phyloP scores from a whole-genome alignment of 2,329 filamentous ascomycete genomes.

The Pseudopyrenochaeta lycopersici region DNA sequence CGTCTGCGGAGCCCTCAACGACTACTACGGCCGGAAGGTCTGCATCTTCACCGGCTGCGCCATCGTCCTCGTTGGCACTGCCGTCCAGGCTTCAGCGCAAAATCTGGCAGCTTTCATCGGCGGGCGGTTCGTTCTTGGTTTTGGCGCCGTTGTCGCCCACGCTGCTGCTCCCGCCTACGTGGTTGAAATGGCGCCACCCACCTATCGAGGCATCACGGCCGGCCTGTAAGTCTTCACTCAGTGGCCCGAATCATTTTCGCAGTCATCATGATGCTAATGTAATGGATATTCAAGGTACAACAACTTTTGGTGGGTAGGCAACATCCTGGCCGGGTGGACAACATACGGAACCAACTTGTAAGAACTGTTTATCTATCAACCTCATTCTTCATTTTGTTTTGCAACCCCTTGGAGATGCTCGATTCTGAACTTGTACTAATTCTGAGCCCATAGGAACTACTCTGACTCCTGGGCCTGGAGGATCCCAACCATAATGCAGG shows the following conservation, averaged over 20 bases:
- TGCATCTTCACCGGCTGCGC: conserved; percentile 66
- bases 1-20: conserved; percentile 51
- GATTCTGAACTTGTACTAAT: too few species aligned
- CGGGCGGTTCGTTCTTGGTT: conserved; percentile 51
- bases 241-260: too few species aligned
- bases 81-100: conserved; percentile 60
- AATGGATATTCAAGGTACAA: too few species aligned
- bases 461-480: conserved; percentile 65
- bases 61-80: conserved; percentile 63
- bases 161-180: conserved; percentile 66
- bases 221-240: too few species aligned
- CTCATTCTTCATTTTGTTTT: too few species aligned
- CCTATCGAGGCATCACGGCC: conserved; percentile 67
- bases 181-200: conserved; percentile 68
- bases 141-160: conserved; percentile 64
- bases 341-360: conserved; percentile 53
- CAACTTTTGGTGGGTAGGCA: conserved; percentile 57
- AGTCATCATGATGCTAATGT: too few species aligned
- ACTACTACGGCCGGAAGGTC: conserved; percentile 59
- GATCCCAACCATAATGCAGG: conserved; percentile 45
- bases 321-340: conserved; percentile 63
- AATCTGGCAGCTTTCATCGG: conserved; percentile 62
- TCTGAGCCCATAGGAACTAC: conserved; percentile 51
- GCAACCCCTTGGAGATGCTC: too few species aligned
- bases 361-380: too few species aligned